phyloP scores from a whole-genome alignment of 1,284 basidiomycete species.

The Boletus sp. region DNA sequence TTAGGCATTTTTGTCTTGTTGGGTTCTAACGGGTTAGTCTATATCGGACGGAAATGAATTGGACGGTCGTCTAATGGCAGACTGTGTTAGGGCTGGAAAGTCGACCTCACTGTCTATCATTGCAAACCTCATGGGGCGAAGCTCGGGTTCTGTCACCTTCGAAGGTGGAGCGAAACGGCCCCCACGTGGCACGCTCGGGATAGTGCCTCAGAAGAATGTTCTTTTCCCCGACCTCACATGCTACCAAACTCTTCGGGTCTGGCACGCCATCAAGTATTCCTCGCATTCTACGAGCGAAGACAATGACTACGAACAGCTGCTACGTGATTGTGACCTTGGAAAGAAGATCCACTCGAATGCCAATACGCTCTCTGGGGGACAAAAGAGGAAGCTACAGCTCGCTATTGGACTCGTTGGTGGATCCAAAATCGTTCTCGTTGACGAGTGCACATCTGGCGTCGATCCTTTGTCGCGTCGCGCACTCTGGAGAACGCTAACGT shows the following conservation, averaged over 20 bases:
- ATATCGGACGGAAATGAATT: not conserved
- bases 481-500: conserved; percentile 69
- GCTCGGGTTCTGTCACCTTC: conserved; percentile 59
- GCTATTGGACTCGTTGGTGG: conserved; percentile 76
- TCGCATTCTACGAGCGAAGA: conserved; percentile 32
- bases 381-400: conserved; percentile 78
- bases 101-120: conserved; percentile 69
- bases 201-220: conserved; percentile 82
- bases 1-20: conserved; percentile 72
- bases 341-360: conserved; percentile 66
- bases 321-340: conserved; percentile 68
- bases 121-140: conserved; percentile 56
- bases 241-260: conserved; percentile 68
- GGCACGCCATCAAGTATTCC: conserved; percentile 71
- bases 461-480: conserved; percentile 76
- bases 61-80: conserved; percentile 4
- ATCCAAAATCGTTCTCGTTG: conserved; percentile 70
- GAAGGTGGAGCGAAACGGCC: conserved; percentile 51
- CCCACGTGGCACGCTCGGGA: conserved; percentile 61
- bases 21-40: conserved; percentile 63
- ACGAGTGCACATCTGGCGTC: conserved; percentile 76
- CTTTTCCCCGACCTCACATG: conserved; percentile 75
- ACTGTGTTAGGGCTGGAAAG: conserved; percentile 63
- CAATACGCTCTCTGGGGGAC: conserved; percentile 67
- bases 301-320: conserved; percentile 54